These are phyloP conservation scores for Exophiala dermatitidis DNA, from an alignment of 2,329 filamentous ascomycete genomes.

Conservation along the genomic window DNA sequence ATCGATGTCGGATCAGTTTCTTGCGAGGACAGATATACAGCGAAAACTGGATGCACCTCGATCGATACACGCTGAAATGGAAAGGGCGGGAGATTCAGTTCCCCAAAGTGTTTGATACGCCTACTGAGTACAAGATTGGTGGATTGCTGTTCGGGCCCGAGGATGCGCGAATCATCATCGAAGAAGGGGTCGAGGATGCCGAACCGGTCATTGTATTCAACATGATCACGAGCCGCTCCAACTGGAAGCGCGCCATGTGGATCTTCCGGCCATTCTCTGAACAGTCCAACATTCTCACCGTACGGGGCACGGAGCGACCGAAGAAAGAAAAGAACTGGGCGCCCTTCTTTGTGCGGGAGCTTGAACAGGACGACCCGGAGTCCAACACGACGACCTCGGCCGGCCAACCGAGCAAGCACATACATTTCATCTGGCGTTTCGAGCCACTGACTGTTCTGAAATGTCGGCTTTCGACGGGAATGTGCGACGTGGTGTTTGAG, in stretches of 20 bases:
- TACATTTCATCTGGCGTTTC: conserved; percentile 22
- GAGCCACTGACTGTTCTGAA: conserved; percentile 10
- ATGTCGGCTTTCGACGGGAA: conserved; percentile 8
- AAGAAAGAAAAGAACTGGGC: conserved; percentile 25
- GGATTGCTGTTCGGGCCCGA: conserved; percentile 22
- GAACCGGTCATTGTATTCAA: conserved; percentile 27
- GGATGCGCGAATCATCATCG: conserved; percentile 24
- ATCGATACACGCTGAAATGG: conserved; percentile 22
- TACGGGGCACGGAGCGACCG: conserved; percentile 8
- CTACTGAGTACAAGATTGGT: conserved; percentile 9
- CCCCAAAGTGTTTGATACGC: conserved; percentile 20
- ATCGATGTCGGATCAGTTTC: conserved; percentile 25
- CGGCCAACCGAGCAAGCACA: conserved; percentile 8
- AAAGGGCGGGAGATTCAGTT: conserved; percentile 18
- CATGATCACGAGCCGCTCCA: conserved; percentile 16
- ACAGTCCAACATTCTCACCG: conserved; percentile 11
- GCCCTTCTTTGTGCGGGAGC: conserved; percentile 19
- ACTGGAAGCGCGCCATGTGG: conserved; percentile 19
- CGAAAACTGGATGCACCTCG: conserved; percentile 20
- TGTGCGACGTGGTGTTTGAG: conserved; percentile 15
- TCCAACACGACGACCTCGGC: not conserved
- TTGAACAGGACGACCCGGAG: not conserved
- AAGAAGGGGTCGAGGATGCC: conserved; percentile 20
- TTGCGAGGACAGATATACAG: conserved; percentile 23
- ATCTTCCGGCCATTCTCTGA: conserved; percentile 23